Evolutionary conservation across 129 eudicot species (phyloP).

Genomic region (Flaveria brownii): DNA sequence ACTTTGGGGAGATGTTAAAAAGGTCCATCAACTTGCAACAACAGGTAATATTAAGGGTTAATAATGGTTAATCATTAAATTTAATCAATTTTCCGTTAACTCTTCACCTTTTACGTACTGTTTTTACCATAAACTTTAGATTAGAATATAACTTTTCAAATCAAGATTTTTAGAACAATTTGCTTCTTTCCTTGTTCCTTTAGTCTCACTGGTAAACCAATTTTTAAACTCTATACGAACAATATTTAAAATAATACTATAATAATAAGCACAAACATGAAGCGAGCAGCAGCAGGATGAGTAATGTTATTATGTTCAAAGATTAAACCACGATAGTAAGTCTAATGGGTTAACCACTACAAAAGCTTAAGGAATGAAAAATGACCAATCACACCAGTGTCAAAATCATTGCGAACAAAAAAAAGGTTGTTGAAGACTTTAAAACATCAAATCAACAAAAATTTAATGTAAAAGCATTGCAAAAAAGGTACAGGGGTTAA

Average conservation of each 20-base stretch:
- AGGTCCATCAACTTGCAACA: not conserved
- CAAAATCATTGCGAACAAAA: not conserved
- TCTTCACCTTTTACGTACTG: no score
- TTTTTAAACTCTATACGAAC: not conserved
- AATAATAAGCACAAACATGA: not conserved
- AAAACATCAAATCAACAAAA: not conserved
- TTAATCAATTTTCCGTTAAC: no score
- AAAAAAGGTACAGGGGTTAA: not conserved
- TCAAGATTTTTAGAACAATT: no score
- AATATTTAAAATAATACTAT: not conserved
- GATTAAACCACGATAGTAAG: not conserved
- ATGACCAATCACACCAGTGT: not conserved
- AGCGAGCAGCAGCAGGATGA: not conserved
- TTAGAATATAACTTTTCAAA: no score
- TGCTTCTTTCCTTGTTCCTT: no score
- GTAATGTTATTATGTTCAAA: not conserved
- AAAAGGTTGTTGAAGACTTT: not conserved
- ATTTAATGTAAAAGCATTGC: not conserved
- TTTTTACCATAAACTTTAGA: no score
- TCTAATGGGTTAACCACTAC: not conserved
- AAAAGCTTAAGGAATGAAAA: not conserved
- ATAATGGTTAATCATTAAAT: not conserved
- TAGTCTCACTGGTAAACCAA: not conserved
- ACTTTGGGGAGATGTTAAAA: not conserved
- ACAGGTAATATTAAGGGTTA: not conserved